phyloP scores from a whole-genome alignment of 2,329 filamentous ascomycete species.

The Aspergillus clavatus region DNA sequence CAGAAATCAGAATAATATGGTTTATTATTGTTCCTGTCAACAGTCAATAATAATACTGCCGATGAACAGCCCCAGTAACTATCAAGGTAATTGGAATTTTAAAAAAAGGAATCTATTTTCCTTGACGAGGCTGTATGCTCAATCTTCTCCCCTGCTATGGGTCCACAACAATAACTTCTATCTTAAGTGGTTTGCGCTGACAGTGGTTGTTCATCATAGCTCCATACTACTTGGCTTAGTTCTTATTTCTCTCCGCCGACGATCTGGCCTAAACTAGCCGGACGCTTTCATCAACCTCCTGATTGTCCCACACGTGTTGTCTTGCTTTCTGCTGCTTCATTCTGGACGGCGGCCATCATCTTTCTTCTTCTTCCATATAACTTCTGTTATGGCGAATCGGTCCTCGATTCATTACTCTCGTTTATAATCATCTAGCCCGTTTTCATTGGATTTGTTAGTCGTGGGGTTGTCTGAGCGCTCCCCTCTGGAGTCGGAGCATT shows the following conservation, averaged over 20 bases:
- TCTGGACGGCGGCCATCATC: slow-evolving; percentile 13
- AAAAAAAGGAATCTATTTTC: no score
- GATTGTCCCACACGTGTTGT: slow-evolving; percentile 25
- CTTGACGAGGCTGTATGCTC: no score
- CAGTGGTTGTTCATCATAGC: background rate
- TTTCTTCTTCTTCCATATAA: slow-evolving; percentile 17
- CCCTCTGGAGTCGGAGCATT: slow-evolving; percentile 16
- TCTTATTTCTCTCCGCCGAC: slow-evolving; percentile 20
- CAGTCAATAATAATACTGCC: no score
- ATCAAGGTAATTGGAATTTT: no score
- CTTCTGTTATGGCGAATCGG: slow-evolving; percentile 33
- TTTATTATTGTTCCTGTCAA: no score
- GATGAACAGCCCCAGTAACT: no score
- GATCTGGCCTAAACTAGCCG: slow-evolving; percentile 34
- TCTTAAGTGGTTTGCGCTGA: no score
- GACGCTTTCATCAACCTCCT: slow-evolving; percentile 29
- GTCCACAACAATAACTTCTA: no score
- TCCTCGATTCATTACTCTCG: slow-evolving; percentile 33
- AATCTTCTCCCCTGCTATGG: no score
- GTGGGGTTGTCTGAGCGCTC: slow-evolving; percentile 12
- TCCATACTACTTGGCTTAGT: background rate
- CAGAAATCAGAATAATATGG: no score
- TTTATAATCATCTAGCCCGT: slow-evolving; percentile 21
- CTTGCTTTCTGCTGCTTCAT: slow-evolving; percentile 14
- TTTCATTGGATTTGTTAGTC: slow-evolving; percentile 4